Percentiles rank a stretch among this genome's conserved stretches.
phyloP scores from a whole-genome alignment of 768 basidiomycete genomes.

The Russula emetica region DNA sequence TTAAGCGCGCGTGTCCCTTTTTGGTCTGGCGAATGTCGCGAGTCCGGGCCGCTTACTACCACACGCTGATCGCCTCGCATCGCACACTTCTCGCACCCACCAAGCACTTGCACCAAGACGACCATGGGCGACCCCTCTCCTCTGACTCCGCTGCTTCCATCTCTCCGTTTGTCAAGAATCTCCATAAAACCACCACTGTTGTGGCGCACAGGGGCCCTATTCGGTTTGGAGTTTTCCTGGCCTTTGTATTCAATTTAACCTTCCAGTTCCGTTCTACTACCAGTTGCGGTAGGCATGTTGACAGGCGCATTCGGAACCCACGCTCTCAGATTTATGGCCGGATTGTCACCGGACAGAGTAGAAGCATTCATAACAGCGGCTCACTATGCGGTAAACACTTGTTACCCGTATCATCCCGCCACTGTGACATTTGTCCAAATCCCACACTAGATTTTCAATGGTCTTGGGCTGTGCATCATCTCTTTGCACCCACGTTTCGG shows the following conservation, averaged over 20 bases:
- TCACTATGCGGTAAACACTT: slow-evolving; percentile 49
- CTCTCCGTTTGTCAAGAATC: not conserved
- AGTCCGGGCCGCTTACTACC: not conserved
- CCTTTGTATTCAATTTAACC: not conserved
- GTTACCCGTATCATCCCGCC: not conserved
- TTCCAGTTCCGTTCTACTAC: not conserved
- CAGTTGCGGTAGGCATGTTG: slow-evolving; percentile 49
- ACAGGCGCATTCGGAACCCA: slow-evolving; percentile 70
- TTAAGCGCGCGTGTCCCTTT: not conserved
- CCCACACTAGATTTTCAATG: slow-evolving; percentile 55
- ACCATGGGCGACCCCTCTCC: slow-evolving; percentile 30
- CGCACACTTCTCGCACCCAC: too few relatives aligned
- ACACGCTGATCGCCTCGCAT: not conserved
- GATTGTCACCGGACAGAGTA: slow-evolving; percentile 49
- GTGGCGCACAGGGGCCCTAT: slow-evolving; percentile 27
- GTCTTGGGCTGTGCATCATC: slow-evolving; percentile 57
- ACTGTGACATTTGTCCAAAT: not conserved
- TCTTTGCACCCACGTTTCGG: slow-evolving; percentile 62
- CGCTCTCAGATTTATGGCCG: slow-evolving; percentile 46
- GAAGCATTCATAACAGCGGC: slow-evolving; percentile 61
- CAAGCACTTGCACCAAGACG: too few relatives aligned
- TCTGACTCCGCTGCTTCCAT: slow-evolving; percentile 32
- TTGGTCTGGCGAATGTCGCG: not conserved
- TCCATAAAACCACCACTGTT: slow-evolving; percentile 24
- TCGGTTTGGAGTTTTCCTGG: not conserved